These are phyloP conservation scores for Avena sativa DNA, from an alignment of 176 grass and related monocot species.

Conservation along the genomic window DNA sequence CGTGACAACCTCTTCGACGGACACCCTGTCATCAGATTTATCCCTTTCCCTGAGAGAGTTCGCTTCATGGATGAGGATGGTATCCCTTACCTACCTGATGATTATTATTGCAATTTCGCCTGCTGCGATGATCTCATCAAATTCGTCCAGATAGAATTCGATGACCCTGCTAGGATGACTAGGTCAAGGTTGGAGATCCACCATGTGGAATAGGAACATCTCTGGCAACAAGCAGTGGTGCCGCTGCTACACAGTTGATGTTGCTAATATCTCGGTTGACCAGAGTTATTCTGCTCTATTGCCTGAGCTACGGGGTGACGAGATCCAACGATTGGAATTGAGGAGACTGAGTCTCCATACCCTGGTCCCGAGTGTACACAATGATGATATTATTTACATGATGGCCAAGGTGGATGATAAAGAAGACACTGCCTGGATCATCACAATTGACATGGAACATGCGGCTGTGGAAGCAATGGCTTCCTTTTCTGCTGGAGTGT, in stretches of 20 bases:
- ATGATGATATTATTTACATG: neutral
- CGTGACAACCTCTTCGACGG: neutral
- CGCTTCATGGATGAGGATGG: neutral
- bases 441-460: neutral
- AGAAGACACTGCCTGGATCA: neutral
- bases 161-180: neutral
- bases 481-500: neutral
- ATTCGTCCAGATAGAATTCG: neutral
- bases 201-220: neutral
- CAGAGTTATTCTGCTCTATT: conserved; percentile 3
- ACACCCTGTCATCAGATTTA: neutral
- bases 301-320: neutral
- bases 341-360: neutral
- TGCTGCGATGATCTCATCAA: conserved; percentile 1
- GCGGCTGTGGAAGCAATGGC: neutral
- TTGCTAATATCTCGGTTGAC: neutral
- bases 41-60: neutral
- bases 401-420: neutral
- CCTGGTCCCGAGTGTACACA: neutral
- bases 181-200: conserved; percentile 14
- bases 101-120: conserved; percentile 1
- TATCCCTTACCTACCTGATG: neutral
- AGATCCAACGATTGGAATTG: neutral
- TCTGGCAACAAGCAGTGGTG: neutral
- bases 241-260: neutral